Conservation (phyloP, 352 stramenopile genomes). For the Pythium guiyangense region DNA sequence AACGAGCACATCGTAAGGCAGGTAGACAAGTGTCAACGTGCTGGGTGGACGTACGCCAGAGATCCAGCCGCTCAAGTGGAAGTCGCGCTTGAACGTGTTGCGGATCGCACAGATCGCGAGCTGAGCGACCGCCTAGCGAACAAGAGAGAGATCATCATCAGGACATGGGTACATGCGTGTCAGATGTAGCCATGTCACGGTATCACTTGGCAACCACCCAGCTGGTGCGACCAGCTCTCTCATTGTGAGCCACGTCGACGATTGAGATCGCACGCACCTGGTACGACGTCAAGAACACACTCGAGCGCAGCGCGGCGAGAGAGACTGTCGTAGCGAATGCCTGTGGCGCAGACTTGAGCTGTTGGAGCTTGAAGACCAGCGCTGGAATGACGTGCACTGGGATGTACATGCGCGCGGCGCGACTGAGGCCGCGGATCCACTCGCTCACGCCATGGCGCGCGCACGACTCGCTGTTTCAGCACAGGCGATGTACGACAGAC, state of each 20-base stretch:
- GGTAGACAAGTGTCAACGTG: too few species aligned
- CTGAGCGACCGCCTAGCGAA: constrained; percentile 54
- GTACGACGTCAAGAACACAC: constrained; percentile 78
- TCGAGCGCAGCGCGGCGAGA: constrained; percentile 72
- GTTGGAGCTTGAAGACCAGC: constrained; percentile 67
- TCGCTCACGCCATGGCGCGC: constrained; percentile 69
- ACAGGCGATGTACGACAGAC: too few species aligned
- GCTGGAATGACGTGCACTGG: constrained; percentile 76
- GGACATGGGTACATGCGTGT: too few species aligned
- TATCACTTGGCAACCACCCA: not conserved
- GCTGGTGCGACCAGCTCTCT: too few species aligned
- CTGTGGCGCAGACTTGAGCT: constrained; percentile 48
- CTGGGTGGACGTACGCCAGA: constrained; percentile 55
- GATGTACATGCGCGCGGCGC: constrained; percentile 71
- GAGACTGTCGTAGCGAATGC: constrained; percentile 41
- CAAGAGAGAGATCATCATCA: too few species aligned
- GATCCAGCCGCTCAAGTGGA: constrained; percentile 31
- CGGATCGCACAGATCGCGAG: constrained; percentile 64
- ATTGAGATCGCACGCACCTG: constrained; percentile 42
- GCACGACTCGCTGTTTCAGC: constrained; percentile 44
- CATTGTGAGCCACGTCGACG: too few species aligned
- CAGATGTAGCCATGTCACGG: not conserved
- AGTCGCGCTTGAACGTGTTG: constrained; percentile 70
- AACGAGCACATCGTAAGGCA: too few species aligned
- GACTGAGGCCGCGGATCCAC: constrained; percentile 60